These are phyloP conservation scores for Zygnema circumcarinatum DNA, from an alignment of 139 green algal species.

Conservation along the genomic window DNA sequence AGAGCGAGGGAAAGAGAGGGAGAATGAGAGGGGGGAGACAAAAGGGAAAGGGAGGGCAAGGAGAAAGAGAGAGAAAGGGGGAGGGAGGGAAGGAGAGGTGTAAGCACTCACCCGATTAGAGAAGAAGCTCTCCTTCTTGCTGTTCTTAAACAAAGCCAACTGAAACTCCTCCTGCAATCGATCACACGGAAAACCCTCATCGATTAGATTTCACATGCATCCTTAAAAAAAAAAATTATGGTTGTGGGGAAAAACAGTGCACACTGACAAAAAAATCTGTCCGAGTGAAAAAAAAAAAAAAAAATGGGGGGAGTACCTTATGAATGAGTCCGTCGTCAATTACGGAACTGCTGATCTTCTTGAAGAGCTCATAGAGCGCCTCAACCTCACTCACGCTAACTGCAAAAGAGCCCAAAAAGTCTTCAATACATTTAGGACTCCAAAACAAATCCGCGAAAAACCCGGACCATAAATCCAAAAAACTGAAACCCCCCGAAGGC, in stretches of 20 bases:
- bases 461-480: not conserved
- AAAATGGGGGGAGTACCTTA: slow-evolving; percentile 42
- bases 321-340: slow-evolving; percentile 55
- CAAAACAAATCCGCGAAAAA: not conserved
- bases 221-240: slow-evolving; percentile 50
- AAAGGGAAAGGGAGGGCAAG: no score
- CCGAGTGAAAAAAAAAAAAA: no score
- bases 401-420: no score
- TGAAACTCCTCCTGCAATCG: slow-evolving; percentile 79
- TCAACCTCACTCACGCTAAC: slow-evolving; percentile 48
- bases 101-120: slow-evolving; percentile 68
- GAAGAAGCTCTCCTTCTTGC: slow-evolving; percentile 71
- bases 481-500: no score
- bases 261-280: not conserved
- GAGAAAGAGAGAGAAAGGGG: no score
- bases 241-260: not conserved
- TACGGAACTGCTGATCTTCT: slow-evolving; percentile 34
- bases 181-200: not conserved
- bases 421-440: no score
- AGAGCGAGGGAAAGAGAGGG: not conserved
- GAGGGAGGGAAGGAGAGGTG: no score
- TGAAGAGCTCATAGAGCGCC: slow-evolving; percentile 53
- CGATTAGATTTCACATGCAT: not conserved
- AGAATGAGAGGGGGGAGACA: no score
- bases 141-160: slow-evolving; percentile 71